Evolutionary conservation across 495 filamentous ascomycete genomes (phyloP), one percentile per base, ranked within the genome.

Genomic region (Podospora pseudopauciseta): DNA sequence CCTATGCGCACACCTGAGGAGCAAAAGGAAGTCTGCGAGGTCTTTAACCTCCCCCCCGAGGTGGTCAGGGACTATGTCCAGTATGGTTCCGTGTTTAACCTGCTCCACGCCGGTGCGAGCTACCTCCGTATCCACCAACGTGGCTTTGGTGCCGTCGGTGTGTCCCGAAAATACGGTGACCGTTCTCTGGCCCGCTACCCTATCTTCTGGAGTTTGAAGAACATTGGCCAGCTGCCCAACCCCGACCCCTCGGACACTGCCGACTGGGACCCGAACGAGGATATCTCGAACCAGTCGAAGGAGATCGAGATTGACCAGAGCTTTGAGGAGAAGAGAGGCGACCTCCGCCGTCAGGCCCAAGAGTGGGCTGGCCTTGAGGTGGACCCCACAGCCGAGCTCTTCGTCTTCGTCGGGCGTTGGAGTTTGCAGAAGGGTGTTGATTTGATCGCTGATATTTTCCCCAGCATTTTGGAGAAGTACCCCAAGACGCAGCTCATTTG

Each of bases 321-420:
- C 15, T 86, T 85, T 57, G 90, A 93, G 74, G 77, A 81, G 32
- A 78, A 79, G 44, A 75, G 90, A 69, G 83, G 76, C 1, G 85
- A 85, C 5, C 78, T 91, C 26, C 86, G 86, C 58, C 82, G 84
- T 5, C 90, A 92, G 70, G 90, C 90, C 5, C 90, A 93, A 72
- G 87, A 91, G 77, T 93, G 90, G 90, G 90, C 90, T 32, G 87
- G 87, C 6, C 80, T 93, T 0, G 79, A 90, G 1, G 82, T 87
- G 64, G 85, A 88, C 65, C 84, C 89, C 9, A 80, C 86, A 49
- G 90, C 90, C 3, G 90, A 93, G 68, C 81, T 93, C 26, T 84
- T 92, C 68, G 90, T 92, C 13, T 93, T 93, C 70, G 90, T 93
- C 55, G 90, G 90, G 56, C 85, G 90, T 60, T 93, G 90, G 90